Evolutionary conservation across 78 protist genomes (phyloP).

Genomic region (Tieghemostelium lacteum): DNA sequence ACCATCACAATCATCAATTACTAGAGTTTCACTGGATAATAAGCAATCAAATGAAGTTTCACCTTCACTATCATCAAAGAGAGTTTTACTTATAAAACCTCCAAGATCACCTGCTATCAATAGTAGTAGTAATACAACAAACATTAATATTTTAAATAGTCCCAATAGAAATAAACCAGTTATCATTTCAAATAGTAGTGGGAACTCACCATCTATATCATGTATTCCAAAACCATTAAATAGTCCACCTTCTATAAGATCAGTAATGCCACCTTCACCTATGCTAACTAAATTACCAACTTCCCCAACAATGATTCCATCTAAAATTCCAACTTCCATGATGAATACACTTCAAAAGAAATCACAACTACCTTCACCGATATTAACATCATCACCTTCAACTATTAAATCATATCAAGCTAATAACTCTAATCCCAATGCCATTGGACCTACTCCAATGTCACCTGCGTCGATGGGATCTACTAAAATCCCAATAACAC

Average conservation of each 20-base stretch:
- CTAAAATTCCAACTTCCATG: slow-evolving; percentile 15
- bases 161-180: slow-evolving; percentile 29
- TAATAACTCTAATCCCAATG: too few species aligned
- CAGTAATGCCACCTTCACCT: slow-evolving; percentile 1
- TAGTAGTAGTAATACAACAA: slow-evolving; percentile 7
- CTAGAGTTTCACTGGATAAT: not conserved
- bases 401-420: too few species aligned
- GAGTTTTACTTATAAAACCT: slow-evolving; percentile 47
- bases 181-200: slow-evolving; percentile 1
- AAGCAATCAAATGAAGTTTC: not conserved
- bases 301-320: slow-evolving; percentile 45
- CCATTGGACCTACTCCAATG: too few species aligned
- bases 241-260: slow-evolving; percentile 1
- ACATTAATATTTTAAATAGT: too few species aligned
- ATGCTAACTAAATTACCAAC: not conserved
- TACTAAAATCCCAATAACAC: slow-evolving; percentile 52
- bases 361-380: not conserved
- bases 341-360: not conserved
- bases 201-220: slow-evolving; percentile 36
- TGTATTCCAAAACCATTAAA: not conserved
- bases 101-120: slow-evolving; percentile 56
- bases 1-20: not conserved
- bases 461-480: not conserved
- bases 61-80: slow-evolving; percentile 31
- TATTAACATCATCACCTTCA: slow-evolving; percentile 8